Base-by-base conservation (phyloP, 805 yeast genomes). In the Monosporozyma servazzii region DNA sequence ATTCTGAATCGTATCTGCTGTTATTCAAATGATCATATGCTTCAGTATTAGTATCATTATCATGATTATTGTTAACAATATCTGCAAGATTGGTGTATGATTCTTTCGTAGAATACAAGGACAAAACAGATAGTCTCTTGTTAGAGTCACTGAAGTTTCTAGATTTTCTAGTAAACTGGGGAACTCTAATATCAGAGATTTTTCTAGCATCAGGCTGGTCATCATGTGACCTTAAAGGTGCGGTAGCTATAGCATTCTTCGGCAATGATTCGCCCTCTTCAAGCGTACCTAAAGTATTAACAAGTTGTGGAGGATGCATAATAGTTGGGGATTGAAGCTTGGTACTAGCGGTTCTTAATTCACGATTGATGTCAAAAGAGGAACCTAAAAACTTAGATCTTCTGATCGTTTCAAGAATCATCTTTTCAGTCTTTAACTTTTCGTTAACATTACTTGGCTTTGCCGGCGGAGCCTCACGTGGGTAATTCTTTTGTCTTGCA, bases 91-190 rank as follows among this genome's bases (percentile, higher is more conserved):
- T 82, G 40, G 76, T 77, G 56, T 77, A 82, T 0, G 88, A 81
- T 45, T 76, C 79, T 54, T 77, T 80, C 2, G 89, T 80, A 0
- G 90, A 84, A 58, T 82, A 82, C 66, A 83, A 71, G 0, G 89
- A 82, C 42, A 85, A 65, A n/a, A 85, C 85, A 31, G 88, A 81
- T 50, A 83, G 70, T 61, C 93, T 76, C 66, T 81, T 85, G 61
- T 80, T 80, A 6, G 81, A 77, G 51, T 75, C 75, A 37, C 84
- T 75, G 62, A 81, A 82, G 51, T 78, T 73, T 59, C 78, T 76
- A 2, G 88, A 82, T 58, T 78, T 78, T 65, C 89, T 78, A 0
- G 89, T 78, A 36, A 84, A 87, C 54, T 78, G 79, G 21, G 91
- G 91, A 48, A 84, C 80, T 51, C 75, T 74, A 44, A 84, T 82